phyloP scores from a whole-genome alignment of 495 filamentous ascomycete genomes.

The Tuber microsphaerosporum region DNA sequence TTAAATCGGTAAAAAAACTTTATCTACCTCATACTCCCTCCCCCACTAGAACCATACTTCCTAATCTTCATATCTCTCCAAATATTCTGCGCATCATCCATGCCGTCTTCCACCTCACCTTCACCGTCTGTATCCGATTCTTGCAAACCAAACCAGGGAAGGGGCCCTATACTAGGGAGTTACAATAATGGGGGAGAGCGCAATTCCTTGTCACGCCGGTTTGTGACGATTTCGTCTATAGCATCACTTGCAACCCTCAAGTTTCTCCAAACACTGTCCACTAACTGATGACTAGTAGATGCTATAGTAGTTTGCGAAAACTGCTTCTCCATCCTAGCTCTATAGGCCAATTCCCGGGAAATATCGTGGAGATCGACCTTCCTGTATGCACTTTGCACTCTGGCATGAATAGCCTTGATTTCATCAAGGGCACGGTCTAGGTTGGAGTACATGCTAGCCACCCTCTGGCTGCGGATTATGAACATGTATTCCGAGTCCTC shows the following conservation, averaged over 20 bases:
- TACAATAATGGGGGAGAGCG: too few relatives aligned
- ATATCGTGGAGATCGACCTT: constrained; percentile 15
- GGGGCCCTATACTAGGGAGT: too few relatives aligned
- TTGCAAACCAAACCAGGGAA: too few relatives aligned
- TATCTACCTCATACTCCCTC: constrained; percentile 20
- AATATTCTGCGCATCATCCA: constrained; percentile 27
- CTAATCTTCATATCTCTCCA: constrained; percentile 28
- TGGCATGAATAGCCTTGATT: constrained; percentile 16
- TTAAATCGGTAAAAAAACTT: constrained; percentile 10
- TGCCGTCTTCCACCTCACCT: too few relatives aligned
- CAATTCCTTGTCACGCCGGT: too few relatives aligned
- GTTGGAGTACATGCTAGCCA: constrained; percentile 29
- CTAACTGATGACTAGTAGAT: too few relatives aligned
- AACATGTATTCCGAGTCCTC: constrained; percentile 24
- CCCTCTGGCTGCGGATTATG: too few relatives aligned
- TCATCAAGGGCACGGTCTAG: constrained; percentile 16
- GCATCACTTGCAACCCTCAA: too few relatives aligned
- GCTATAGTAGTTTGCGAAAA: too few relatives aligned
- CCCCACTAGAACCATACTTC: constrained; percentile 22
- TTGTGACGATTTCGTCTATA: too few relatives aligned
- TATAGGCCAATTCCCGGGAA: constrained; percentile 20
- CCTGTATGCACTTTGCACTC: not conserved
- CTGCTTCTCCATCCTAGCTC: constrained; percentile 19
- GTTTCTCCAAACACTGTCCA: too few relatives aligned
- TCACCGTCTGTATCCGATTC: too few relatives aligned